Evolutionary conservation across 768 basidiomycete genomes (phyloP).

Genomic region (Phlebiopsis gigantea): DNA sequence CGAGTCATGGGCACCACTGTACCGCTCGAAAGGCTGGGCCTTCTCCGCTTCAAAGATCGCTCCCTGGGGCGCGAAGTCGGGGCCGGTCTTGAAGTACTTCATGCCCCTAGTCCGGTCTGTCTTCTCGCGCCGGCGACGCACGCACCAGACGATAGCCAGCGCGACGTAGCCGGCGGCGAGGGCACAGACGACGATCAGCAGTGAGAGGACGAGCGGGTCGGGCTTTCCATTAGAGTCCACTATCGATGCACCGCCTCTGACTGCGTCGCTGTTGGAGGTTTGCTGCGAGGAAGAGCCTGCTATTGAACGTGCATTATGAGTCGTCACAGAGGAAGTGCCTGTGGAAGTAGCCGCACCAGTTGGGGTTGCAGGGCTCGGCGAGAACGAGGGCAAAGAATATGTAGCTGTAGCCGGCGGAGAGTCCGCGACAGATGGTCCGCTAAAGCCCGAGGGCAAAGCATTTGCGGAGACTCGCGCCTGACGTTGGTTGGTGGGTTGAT

Average conservation of each 20-base stretch:
- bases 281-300: neutral
- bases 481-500: slow-evolving; percentile 22
- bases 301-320: neutral
- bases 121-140: neutral
- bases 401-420: slow-evolving; percentile 4
- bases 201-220: slow-evolving; percentile 7
- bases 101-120: slow-evolving; percentile 1
- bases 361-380: neutral
- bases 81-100: slow-evolving; percentile 10
- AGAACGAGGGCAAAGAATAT: neutral
- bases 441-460: slow-evolving; percentile 18
- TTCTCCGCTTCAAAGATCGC: slow-evolving; percentile 11
- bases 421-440: slow-evolving; percentile 3
- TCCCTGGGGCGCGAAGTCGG: slow-evolving; percentile 11
- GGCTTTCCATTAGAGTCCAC: slow-evolving; percentile 4
- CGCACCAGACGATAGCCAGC: slow-evolving; percentile 1
- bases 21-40: slow-evolving; percentile 4
- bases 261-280: neutral
- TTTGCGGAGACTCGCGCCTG: slow-evolving; percentile 23
- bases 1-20: neutral
- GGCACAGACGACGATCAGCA: slow-evolving; percentile 5
- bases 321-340: neutral
- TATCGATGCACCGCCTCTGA: neutral
- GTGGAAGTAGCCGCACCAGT: slow-evolving; percentile 2
- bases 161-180: slow-evolving; percentile 8